These are phyloP conservation scores for Arxiozyma heterogenica DNA, from an alignment of 1,139 yeast species.

Conservation along the genomic window DNA sequence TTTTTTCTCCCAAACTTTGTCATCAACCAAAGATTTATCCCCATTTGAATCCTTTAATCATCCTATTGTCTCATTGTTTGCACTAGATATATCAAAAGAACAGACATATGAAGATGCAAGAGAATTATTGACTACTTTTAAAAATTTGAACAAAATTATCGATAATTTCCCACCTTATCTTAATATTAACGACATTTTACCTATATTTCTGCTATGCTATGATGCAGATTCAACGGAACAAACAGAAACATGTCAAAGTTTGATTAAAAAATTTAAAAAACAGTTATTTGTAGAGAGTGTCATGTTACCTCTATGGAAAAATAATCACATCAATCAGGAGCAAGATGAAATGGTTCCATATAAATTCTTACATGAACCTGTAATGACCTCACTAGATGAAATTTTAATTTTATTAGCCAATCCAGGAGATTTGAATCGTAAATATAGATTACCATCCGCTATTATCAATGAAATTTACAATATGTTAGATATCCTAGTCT, in stretches of 20 bases:
- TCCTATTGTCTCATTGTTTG: constrained; percentile 72
- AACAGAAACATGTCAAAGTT: constrained; percentile 22
- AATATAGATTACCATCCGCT: constrained; percentile 14
- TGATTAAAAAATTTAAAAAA: constrained; percentile 32
- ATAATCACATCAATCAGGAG: constrained; percentile 11
- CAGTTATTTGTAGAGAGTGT: constrained; percentile 32
- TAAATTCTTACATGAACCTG: constrained; percentile 30
- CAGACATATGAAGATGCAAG: constrained; percentile 43
- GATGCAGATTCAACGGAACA: constrained; percentile 24
- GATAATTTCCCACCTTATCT: constrained; percentile 46
- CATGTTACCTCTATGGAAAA: constrained; percentile 28
- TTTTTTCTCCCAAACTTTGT: constrained; percentile 50
- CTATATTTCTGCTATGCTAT: constrained; percentile 33
- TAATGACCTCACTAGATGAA: constrained; percentile 47
- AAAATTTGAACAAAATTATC: constrained; percentile 29
- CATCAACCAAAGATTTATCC: constrained; percentile 50
- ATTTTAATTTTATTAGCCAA: constrained; percentile 67
- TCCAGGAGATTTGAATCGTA: background rate
- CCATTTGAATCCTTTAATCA: constrained; percentile 88
- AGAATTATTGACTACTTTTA: constrained; percentile 42
- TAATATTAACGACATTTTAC: constrained; percentile 48
- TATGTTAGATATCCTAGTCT: constrained; percentile 17
- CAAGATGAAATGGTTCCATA: constrained; percentile 8
- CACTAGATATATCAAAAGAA: constrained; percentile 35
- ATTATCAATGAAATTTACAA: constrained; percentile 23